Evolutionary conservation across 805 yeast species (phyloP).

Genomic region (Candida ulmi): DNA sequence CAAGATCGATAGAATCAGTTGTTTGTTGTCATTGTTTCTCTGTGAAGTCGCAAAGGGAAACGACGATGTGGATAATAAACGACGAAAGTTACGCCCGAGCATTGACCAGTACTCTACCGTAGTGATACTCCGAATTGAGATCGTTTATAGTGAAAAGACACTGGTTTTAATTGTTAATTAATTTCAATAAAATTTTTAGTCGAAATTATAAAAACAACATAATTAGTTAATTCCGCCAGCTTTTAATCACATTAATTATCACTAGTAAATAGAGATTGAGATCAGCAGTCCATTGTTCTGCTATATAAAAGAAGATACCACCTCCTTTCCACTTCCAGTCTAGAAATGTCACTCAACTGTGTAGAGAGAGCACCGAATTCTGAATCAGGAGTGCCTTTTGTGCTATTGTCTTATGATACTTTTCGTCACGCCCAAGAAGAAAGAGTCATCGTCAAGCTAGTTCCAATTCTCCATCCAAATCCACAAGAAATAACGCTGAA

Average conservation of each 20-base stretch:
- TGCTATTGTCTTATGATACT: slow-evolving; percentile 21
- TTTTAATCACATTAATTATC: no score
- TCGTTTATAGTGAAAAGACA: no score
- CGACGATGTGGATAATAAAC: neutral
- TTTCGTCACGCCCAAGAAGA: slow-evolving; percentile 14
- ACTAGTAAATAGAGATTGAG: no score
- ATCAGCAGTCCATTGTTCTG: no score
- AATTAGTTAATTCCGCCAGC: no score
- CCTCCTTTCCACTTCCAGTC: no score
- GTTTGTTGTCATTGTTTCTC: slow-evolving; percentile 42
- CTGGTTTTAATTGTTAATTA: no score
- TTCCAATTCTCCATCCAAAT: slow-evolving; percentile 17
- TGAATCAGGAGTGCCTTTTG: slow-evolving; percentile 19
- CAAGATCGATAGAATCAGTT: slow-evolving; percentile 75
- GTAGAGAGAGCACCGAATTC: slow-evolving; percentile 8
- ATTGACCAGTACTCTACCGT: no score
- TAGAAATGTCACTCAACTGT: slow-evolving; percentile 29
- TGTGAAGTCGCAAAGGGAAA: neutral
- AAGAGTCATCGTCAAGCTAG: slow-evolving; percentile 7
- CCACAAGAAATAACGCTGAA: slow-evolving; percentile 18
- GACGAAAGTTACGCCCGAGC: neutral
- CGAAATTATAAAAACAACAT: no score
- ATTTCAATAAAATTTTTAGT: no score
- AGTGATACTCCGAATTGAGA: no score
- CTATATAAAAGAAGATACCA: no score